These are phyloP conservation scores for Didymella pinodella DNA, from an alignment of 2,329 filamentous ascomycete genomes.

Conservation along the genomic window DNA sequence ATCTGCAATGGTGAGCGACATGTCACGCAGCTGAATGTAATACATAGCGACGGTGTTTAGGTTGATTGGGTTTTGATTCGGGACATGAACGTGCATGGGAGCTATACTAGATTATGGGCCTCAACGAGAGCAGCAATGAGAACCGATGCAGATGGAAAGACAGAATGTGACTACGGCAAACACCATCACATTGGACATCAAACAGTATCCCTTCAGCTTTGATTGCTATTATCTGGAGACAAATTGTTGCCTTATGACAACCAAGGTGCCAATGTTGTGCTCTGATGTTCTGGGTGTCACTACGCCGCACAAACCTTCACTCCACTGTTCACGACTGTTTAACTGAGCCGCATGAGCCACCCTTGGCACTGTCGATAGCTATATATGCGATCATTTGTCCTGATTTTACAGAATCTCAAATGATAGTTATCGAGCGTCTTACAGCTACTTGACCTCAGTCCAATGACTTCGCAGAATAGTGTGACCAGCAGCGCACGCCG, in stretches of 20 bases:
- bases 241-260: background rate
- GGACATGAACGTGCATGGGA: background rate
- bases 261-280: slow-evolving; percentile 6
- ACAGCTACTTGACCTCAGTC: background rate
- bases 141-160: background rate
- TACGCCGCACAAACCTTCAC: slow-evolving; percentile 13
- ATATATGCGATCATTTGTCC: background rate
- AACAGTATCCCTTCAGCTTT: background rate
- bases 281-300: slow-evolving; percentile 13
- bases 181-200: background rate
- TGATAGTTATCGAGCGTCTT: background rate
- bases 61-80: background rate
- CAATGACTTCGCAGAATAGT: background rate
- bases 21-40: background rate
- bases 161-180: background rate
- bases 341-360: slow-evolving; percentile 20
- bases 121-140: background rate
- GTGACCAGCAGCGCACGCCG: background rate
- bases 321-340: background rate
- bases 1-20: background rate
- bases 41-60: slow-evolving; percentile 6
- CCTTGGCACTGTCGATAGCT: background rate
- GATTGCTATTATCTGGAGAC: background rate
- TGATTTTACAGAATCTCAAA: background rate
- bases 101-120: background rate